phyloP scores from a whole-genome alignment of 768 basidiomycete genomes.

The Xerocomellus amylosporus region DNA sequence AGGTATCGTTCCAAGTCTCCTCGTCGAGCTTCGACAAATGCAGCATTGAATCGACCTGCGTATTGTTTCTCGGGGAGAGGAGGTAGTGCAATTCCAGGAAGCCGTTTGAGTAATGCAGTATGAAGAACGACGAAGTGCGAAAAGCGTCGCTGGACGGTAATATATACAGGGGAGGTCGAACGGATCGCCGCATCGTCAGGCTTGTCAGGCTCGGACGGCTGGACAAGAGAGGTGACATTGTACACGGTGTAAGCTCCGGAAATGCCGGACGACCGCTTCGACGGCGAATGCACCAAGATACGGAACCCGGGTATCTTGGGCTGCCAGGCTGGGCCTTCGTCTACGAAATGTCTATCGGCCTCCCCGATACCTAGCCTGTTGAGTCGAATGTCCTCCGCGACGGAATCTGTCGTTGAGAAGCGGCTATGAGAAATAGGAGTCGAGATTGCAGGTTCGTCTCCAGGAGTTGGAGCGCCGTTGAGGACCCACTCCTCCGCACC shows the following conservation, averaged over 20 bases:
- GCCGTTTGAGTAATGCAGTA: constrained; percentile 60
- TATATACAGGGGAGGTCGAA: constrained; percentile 43
- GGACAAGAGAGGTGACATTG: constrained; percentile 57
- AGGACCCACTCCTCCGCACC: constrained; percentile 83
- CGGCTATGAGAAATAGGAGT: constrained; percentile 25
- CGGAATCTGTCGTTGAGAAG: constrained; percentile 32
- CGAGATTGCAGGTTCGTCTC: constrained; percentile 29
- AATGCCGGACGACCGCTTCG: constrained; percentile 64
- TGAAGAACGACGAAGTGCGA: constrained; percentile 82
- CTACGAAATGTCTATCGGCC: constrained; percentile 68
- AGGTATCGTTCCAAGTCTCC: constrained; percentile 82
- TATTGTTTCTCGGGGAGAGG: constrained; percentile 87
- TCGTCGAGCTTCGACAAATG: constrained; percentile 79
- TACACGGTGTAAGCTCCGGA: constrained; percentile 76
- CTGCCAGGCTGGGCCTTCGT: constrained; percentile 70
- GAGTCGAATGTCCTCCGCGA: constrained; percentile 42
- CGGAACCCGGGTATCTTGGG: constrained; percentile 69
- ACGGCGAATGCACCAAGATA: constrained; percentile 76
- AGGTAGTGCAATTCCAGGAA: constrained; percentile 76
- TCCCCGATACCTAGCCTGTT: constrained; percentile 48
- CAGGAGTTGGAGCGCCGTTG: constrained; percentile 47
- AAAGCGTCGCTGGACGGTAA: constrained; percentile 80
- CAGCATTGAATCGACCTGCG: constrained; percentile 72
- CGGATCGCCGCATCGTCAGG: constrained; percentile 19
- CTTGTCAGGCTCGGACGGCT: constrained; percentile 16